Conservation (phyloP, 1,284 basidiomycete genomes). For the Trichosporon sp. region DNA sequence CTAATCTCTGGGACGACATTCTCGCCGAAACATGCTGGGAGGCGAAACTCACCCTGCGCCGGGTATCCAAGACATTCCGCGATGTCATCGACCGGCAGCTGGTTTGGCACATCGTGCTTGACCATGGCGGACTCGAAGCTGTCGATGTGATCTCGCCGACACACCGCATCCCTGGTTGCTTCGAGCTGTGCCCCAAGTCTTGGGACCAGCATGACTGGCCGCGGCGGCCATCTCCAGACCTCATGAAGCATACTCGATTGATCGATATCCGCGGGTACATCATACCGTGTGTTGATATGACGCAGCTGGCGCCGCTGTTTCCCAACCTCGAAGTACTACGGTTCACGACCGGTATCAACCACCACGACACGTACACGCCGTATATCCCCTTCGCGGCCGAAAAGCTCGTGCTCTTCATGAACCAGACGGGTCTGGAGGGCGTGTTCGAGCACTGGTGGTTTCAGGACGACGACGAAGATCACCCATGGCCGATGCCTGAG, state of each 20-base stretch:
- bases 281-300: neutral
- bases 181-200: neutral
- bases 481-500: neutral
- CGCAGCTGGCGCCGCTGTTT: neutral
- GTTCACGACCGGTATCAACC: neutral
- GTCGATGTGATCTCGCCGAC: neutral
- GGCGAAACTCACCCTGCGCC: neutral
- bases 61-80: neutral
- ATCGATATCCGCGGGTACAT: neutral
- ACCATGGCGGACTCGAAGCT: neutral
- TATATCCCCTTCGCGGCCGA: neutral
- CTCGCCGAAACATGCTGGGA: neutral
- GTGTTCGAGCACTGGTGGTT: neutral
- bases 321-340: neutral
- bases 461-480: neutral
- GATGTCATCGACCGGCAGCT: neutral
- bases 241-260: neutral
- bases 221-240: neutral
- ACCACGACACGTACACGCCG: slow-evolving; percentile 2
- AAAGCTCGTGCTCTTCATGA: slow-evolving; percentile 8
- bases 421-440: neutral
- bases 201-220: neutral
- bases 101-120: neutral
- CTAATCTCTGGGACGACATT: slow-evolving; percentile 4
- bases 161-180: neutral